Evolutionary conservation across 208 protist genomes (phyloP), one percentile per base, ranked within the genome.

Genomic region (Crithidia acanthocephali): DNA sequence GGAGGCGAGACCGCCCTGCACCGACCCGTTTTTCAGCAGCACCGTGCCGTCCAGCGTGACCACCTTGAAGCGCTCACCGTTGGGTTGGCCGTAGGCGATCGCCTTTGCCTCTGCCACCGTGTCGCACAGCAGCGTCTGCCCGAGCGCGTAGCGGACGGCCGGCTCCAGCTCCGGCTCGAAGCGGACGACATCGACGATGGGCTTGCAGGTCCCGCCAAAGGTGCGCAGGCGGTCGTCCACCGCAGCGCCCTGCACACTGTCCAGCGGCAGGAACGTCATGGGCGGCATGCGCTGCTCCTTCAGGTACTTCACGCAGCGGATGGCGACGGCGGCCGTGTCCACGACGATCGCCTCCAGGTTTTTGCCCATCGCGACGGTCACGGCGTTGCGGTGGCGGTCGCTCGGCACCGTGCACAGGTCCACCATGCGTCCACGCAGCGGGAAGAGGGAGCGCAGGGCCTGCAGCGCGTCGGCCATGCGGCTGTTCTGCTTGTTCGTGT

Each of bases 311-410:
- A 99, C 97, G 77, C 98, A 99, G 40, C 87, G 88, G 37, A 95
- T 89, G 0, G 98, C 97, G 1, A 90, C 88, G 28, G 92, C 81
- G 23, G 95, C 90, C 13, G 82, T 97, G 53, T 99, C 98, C 9
- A 99, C 97, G 16, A 99, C 93, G 61, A 99, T 86, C 0, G 98
- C 95, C 53, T 99, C 96, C 44, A 99, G 88, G 48, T 98, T 92
- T 45, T 94, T 97, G 32, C 99, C 99, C 60, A 99, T 84, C 2
- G 97, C 97, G 23, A 99, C 92, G 11, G 97, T 97, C 2, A 99
- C 81, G 3, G 98, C 98, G 52, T 93, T 82, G 42, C 92, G 74
- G 82, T 99, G 98, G 50, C 91, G 89, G 7, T 92, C 81, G 52
- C 98, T 86, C 23, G 84, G 88, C 22, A 98, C 87, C 35, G 80